phyloP scores from a whole-genome alignment of 495 filamentous ascomycete genomes.

The Aspergillus cavernicola region DNA sequence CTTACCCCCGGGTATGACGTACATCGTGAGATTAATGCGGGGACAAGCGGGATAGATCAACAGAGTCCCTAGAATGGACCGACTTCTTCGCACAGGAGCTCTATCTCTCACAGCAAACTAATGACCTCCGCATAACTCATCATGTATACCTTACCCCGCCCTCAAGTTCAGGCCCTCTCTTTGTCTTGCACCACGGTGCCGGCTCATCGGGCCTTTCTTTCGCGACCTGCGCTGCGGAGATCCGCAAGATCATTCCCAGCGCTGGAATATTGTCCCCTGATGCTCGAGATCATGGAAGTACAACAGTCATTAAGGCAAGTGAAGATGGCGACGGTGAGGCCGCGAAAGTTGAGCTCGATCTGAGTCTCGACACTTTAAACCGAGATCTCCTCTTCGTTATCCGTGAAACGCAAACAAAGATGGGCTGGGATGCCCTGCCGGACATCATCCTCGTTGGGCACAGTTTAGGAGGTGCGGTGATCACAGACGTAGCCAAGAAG shows the following conservation, averaged over 20 bases:
- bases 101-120: slow-evolving; percentile 53
- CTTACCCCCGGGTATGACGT: not conserved
- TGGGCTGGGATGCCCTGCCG: slow-evolving; percentile 71
- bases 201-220: slow-evolving; percentile 88
- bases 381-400: slow-evolving; percentile 70
- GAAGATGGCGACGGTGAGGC: slow-evolving; percentile 6
- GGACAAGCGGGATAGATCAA: slow-evolving; percentile 18
- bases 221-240: slow-evolving; percentile 70
- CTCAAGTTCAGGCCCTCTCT: slow-evolving; percentile 59
- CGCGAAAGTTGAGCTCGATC: slow-evolving; percentile 45
- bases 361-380: slow-evolving; percentile 66
- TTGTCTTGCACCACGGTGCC: slow-evolving; percentile 86
- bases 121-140: slow-evolving; percentile 53
- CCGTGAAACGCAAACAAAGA: slow-evolving; percentile 53
- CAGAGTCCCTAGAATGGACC: slow-evolving; percentile 67
- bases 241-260: slow-evolving; percentile 71
- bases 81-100: slow-evolving; percentile 86
- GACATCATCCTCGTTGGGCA: slow-evolving; percentile 86
- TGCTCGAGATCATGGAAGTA: slow-evolving; percentile 82
- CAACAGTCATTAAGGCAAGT: slow-evolving; percentile 34
- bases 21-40: slow-evolving; percentile 14
- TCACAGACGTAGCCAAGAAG: slow-evolving; percentile 73
- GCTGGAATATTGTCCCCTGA: slow-evolving; percentile 83
- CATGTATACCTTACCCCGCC: slow-evolving; percentile 80
- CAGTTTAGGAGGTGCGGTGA: slow-evolving; percentile 90